Evolutionary conservation across 177 flowering plant genomes (phyloP), one percentile per base, ranked within the genome.

Genomic region (Telopea speciosissima): DNA sequence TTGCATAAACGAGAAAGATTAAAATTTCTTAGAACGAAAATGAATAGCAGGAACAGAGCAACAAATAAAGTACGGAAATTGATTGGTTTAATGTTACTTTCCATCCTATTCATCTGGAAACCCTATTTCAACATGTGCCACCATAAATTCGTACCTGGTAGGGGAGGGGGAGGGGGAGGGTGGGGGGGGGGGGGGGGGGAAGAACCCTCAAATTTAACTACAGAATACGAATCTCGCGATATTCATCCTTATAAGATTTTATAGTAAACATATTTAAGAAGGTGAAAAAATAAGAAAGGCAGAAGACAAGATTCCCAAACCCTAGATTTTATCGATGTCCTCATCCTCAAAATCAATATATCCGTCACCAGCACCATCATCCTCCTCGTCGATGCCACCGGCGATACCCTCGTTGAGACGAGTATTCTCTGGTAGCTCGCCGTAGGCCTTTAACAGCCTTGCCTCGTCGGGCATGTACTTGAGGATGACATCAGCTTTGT

Each of bases 391-490:
- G 1, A 83, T 72, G 60, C 83, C 87, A 0, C 80, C 85, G 8
- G 82, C 83, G 28, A 88, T 86, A 9, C 89, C 89, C 74, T 88
- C 91, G 44, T 88, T 88, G 68, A 88, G 85, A 17, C 89, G 77
- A 1, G 83, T 85, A 45, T 49, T 80, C 78, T 88, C 91, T 9
- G 91, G 91, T 5, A 88, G 78, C 81, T 88, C 91, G 0, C 88
- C 87, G 28, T 88, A 88, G 0, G 91, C 90, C 83, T 88, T 88
- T 52, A 88, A 71, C 24, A 88, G 83, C 73, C 91, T 73, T 10
- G 91, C 91, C 71, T 88, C 90, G 65, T 88, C 91, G 11, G 90
- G 88, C 91, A 86, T 86, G 77, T 86, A 88, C 81, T 88, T 86
- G 77, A 88, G 84, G 70, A 88, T 88, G n/a, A 85, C 88, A 65